phyloP scores from a whole-genome alignment of 1,284 basidiomycete genomes.

The Schizophyllum amplum region DNA sequence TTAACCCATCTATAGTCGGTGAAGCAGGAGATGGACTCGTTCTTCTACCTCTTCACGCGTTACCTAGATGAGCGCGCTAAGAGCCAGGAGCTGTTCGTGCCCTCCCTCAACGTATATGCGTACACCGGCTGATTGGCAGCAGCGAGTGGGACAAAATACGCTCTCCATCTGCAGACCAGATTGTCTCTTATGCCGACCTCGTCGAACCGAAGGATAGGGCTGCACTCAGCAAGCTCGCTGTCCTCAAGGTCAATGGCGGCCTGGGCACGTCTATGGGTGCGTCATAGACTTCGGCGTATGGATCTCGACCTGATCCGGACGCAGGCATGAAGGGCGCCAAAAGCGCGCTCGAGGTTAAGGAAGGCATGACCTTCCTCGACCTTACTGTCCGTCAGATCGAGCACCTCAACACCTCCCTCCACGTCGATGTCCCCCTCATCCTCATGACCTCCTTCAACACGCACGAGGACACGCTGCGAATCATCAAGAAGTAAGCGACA shows the following conservation, averaged over 20 bases:
- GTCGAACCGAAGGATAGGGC: constrained; percentile 48
- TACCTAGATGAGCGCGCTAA: constrained; percentile 94
- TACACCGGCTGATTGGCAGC: no score
- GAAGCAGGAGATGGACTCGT: constrained; percentile 97
- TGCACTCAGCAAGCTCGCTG: constrained; percentile 90
- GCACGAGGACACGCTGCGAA: constrained; percentile 91
- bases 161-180: constrained; percentile 88
- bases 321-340: constrained; percentile 89
- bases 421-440: constrained; percentile 90
- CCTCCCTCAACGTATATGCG: neutral
- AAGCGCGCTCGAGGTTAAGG: constrained; percentile 86
- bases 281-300: constrained; percentile 14
- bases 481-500: constrained; percentile 84
- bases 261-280: constrained; percentile 94
- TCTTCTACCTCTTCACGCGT: constrained; percentile 98
- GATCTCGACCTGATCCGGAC: constrained; percentile 3
- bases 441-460: constrained; percentile 99
- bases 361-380: constrained; percentile 99
- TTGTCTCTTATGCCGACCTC: constrained; percentile 81
- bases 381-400: constrained; percentile 96
- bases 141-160: constrained; percentile 98
- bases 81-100: constrained; percentile 76
- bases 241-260: constrained; percentile 99
- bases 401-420: constrained; percentile 65
- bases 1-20: constrained; percentile 57